Conservation (phyloP, 805 yeast genomes). For the Metschnikowia chrysomelidarum region DNA sequence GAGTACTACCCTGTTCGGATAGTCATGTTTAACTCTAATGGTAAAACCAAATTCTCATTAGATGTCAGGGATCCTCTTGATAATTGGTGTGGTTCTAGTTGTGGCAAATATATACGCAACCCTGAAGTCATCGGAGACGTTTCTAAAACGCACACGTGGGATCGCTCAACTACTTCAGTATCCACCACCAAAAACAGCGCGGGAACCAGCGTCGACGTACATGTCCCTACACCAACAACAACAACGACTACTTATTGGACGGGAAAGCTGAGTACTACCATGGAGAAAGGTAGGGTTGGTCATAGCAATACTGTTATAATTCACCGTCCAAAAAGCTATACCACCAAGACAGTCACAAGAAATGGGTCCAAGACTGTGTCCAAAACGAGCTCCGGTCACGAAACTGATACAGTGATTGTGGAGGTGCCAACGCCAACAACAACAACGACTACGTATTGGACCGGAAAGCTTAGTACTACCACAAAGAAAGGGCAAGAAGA, state of each 20-base stretch:
- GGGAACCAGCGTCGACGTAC: constrained; percentile 12
- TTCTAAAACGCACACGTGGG: too few species aligned
- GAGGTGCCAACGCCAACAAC: constrained; percentile 13
- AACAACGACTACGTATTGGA: constrained; percentile 12
- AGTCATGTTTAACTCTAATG: constrained; percentile 13
- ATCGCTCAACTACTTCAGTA: constrained; percentile 7
- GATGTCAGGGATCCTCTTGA: constrained; percentile 5
- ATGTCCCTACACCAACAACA: constrained; percentile 11
- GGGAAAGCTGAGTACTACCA: constrained; percentile 2
- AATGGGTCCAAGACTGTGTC: constrained; percentile 13
- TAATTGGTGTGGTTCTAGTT: constrained; percentile 13
- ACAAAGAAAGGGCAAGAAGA: too few species aligned
- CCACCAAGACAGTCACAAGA: constrained; percentile 13
- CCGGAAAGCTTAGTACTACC: constrained; percentile 1
- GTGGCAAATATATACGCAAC: constrained; percentile 12
- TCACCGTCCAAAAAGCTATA: constrained; percentile 9
- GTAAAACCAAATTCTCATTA: constrained; percentile 7
- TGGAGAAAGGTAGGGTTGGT: constrained; percentile 4
- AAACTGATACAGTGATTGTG: constrained; percentile 16
- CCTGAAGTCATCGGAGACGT: too few species aligned
- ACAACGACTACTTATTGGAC: constrained; percentile 12
- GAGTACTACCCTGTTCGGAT: constrained; percentile 14
- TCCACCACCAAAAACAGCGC: constrained; percentile 6
- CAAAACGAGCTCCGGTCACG: not conserved
- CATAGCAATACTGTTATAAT: constrained; percentile 11